A percentile compares a stretch with the other conserved stretches of the same genome.
phyloP scores from a whole-genome alignment of 371 early-diverging fungal genomes.

The Sporodiniella umbellata region DNA sequence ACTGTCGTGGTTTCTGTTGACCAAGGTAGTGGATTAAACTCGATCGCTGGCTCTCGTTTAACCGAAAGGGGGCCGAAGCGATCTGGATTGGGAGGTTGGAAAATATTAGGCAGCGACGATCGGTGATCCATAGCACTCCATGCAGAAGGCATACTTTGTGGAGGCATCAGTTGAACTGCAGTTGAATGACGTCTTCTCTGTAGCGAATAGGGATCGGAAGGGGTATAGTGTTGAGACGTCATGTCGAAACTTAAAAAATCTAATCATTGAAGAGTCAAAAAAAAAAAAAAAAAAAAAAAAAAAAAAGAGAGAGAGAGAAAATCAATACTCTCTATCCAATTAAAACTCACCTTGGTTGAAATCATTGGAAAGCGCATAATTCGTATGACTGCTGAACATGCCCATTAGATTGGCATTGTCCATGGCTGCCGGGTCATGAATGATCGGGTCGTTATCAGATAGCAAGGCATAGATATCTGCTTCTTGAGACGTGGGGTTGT shows the following conservation, averaged over 20 bases:
- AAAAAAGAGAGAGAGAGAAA: neutral
- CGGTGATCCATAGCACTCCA: conserved; percentile 9
- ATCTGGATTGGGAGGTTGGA: conserved; percentile 1
- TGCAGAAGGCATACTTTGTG: neutral
- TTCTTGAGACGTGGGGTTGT: neutral
- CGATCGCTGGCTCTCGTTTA: conserved; percentile 6
- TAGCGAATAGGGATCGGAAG: neutral
- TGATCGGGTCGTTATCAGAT: conserved; percentile 15
- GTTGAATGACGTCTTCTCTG: conserved; percentile 12
- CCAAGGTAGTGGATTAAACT: conserved; percentile 16
- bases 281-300: conserved; percentile 1
- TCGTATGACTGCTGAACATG: conserved; percentile 8
- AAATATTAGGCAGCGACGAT: conserved; percentile 25
- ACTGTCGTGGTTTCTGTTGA: neutral
- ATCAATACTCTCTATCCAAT: neutral
- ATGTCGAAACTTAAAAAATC: conserved; percentile 11
- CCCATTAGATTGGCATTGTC: conserved; percentile 14
- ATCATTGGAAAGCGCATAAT: conserved; percentile 4
- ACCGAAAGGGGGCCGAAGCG: conserved; percentile 1
- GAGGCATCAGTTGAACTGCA: neutral
- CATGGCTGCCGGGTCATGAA: conserved; percentile 5
- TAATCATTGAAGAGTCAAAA: conserved; percentile 7
- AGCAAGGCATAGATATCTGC: conserved; percentile 5
- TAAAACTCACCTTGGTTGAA: conserved; percentile 11
- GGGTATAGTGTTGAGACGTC: conserved; percentile 13